Conservation (phyloP, 768 basidiomycete species). For the Suillus variegatus region DNA sequence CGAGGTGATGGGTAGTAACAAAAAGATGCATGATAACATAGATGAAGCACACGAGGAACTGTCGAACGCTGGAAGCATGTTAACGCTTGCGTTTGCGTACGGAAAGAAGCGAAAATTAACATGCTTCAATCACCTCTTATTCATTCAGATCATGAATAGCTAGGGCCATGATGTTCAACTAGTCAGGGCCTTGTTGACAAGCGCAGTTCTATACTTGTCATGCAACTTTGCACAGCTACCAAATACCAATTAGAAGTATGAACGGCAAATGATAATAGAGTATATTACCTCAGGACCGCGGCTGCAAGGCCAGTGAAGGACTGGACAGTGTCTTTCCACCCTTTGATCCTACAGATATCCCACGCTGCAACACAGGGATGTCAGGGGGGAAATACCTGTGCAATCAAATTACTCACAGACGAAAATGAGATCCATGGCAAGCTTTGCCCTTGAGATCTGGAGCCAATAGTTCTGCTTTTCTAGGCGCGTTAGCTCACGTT, state of each 20-base stretch:
- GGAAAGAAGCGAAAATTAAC: not conserved
- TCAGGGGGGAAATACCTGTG: conserved; percentile 4
- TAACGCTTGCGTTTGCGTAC: no score
- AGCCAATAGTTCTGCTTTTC: conserved; percentile 78
- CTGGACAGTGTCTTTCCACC: conserved; percentile 60
- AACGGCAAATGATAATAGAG: not conserved
- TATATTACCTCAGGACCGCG: conserved; percentile 69
- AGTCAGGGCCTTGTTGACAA: conserved; percentile 50
- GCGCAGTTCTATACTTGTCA: conserved; percentile 63
- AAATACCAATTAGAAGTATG: conserved; percentile 9
- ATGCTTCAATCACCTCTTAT: conserved; percentile 1
- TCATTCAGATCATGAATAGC: not conserved
- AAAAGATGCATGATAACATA: conserved; percentile 5
- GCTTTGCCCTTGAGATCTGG: conserved; percentile 65
- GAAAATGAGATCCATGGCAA: conserved; percentile 84
- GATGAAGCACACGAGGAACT: not conserved
- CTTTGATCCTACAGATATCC: conserved; percentile 71
- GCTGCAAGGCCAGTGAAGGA: conserved; percentile 67
- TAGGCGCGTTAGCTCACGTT: conserved; percentile 68
- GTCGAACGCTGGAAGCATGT: not conserved
- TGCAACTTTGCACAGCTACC: conserved; percentile 72
- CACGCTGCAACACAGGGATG: conserved; percentile 53
- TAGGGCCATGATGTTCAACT: conserved; percentile 5
- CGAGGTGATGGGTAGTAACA: not conserved
- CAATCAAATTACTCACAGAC: conserved; percentile 61